Evolutionary conservation across 2,329 filamentous ascomycete species (phyloP), one percentile per base, ranked within the genome.

Genomic region (Epichloe scottii): DNA sequence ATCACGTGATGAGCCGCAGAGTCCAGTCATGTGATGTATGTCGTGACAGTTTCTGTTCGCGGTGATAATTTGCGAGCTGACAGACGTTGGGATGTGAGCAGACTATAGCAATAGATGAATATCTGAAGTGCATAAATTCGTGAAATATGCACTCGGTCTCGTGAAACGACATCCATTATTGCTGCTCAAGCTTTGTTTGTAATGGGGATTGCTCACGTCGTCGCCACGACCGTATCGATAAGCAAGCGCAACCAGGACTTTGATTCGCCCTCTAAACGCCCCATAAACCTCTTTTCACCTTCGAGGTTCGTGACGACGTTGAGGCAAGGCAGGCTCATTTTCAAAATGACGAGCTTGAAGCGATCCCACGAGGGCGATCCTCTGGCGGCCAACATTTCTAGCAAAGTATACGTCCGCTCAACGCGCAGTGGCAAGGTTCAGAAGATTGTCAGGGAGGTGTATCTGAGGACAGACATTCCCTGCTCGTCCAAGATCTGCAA

Each of bases 401-500:
- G 86, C 78, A 98, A 97, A 72, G 82, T 94, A 61, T 98, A 94
- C 65, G 87, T 98, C 56, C 81, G 93, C 54, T 96, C 93, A 26
- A 95, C 91, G 46, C 90, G 88, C 69, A 93, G 83, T 68, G 93
- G 93, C 68, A 96, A 96, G 73, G 91, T 97, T 54, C 93, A 97
- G 69, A 98, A 98, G 76, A 94, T 98, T 63, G 93, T 98, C 58
- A 83, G 90, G 62, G 93, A 98, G 73, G 78, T 97, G 56, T 98
- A 98, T 69, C 77, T 98, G 55, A 82, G 93, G 67, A 87, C 91
- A 71, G 93, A 98, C 67, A 97, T 98, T 63, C 91, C 93, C 47
- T 98, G 93, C 72, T 96, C 91, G 35, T 97, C 91, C 26, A 86
- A 84, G 67, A 74, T 98, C 43, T 98, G 93, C 73, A 77, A 78